These are phyloP conservation scores for Colletotrichum shisoi DNA, from an alignment of 2,329 filamentous ascomycete species.

Conservation along the genomic window DNA sequence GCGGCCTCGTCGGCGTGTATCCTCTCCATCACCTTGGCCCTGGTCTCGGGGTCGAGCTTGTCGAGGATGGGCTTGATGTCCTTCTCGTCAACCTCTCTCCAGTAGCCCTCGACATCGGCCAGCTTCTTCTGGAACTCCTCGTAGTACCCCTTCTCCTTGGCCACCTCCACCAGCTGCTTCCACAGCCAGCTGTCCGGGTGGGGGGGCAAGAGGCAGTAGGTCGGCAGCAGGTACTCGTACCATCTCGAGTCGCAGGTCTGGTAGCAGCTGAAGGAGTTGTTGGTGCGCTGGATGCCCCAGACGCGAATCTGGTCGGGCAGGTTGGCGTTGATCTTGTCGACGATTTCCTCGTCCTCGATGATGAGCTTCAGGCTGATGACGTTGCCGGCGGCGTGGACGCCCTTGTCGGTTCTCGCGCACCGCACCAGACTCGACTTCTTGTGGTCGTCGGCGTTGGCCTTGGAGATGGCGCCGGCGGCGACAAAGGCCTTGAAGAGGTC, in stretches of 20 bases:
- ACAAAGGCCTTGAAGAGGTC: conserved; percentile 94
- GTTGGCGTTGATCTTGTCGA: conserved; percentile 88
- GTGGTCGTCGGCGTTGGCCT: conserved; percentile 94
- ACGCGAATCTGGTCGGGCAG: conserved; percentile 89
- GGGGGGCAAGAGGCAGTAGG: conserved; percentile 89
- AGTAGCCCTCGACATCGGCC: conserved; percentile 81
- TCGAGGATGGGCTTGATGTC: conserved; percentile 76
- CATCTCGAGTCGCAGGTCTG: conserved; percentile 92
- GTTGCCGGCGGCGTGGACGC: conserved; percentile 94
- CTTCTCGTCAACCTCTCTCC: conserved; percentile 81
- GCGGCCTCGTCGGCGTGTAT: conserved; percentile 56
- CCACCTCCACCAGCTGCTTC: conserved; percentile 79
- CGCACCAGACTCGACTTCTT: conserved; percentile 95
- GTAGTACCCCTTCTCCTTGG: conserved; percentile 74
- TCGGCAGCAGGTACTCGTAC: conserved; percentile 97
- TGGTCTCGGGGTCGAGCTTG: conserved; percentile 68
- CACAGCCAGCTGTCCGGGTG: conserved; percentile 88
- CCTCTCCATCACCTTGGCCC: conserved; percentile 68
- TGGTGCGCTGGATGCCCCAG: conserved; percentile 91
- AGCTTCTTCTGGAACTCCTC: conserved; percentile 74
- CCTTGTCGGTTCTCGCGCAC: conserved; percentile 96
- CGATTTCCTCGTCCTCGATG: conserved; percentile 85
- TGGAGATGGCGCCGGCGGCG: conserved; percentile 89
- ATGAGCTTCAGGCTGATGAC: conserved; percentile 96
- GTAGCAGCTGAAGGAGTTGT: conserved; percentile 92